Evolutionary conservation across 352 stramenopile genomes (phyloP), one percentile per base, ranked within the genome.

Genomic region (Pythium biforme): DNA sequence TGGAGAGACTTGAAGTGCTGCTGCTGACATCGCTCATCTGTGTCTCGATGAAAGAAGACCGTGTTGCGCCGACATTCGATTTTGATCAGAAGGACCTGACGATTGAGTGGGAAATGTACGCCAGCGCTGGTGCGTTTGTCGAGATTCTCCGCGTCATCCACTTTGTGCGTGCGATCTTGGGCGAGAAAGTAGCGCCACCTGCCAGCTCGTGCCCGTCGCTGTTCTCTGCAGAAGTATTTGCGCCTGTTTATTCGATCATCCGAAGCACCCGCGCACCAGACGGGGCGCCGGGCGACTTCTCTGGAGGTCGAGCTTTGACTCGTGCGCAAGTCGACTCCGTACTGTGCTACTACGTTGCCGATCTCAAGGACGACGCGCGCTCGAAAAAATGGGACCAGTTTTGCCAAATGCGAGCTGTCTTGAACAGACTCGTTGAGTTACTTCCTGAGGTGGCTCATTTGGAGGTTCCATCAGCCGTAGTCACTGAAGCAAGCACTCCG

Each of bases 151-250:
- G 86, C 23, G 65, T 86, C 14, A 55, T 92, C 22, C 68, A 83
- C 50, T 80, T 88, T 29, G 39, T 88, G 48, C 70, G 77, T 1
- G 56, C 74, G 49, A 60, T 87, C 19, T 46, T 90, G 29, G 81
- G 83, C 19, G 82, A 79, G 48, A 69, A 25, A 26, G 27, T 54
- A 3, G 31, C 51, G n/a, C 37, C 53, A 7, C 19, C 34, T 12
- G 33, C 10, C 17, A 52, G 45, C 11, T 43, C 46, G 14, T 91
- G 80, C 55, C 56, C 63, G 29, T 84, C 71, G 17, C 69, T 86
- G 41, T 91, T 90, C 49, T 91, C 80, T 10, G 67, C 77, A 8
- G 82, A 90, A 59, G 70, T 89, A 25, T 90, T 89, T 55, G 40
- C 86, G n/a, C 65, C 69, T 23, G 73, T 89, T 3, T 90, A 75